A percentile compares a stretch with the other conserved stretches of the same genome.
Conservation (phyloP, 768 basidiomycete species). For the Leucosporidium scottii region DNA sequence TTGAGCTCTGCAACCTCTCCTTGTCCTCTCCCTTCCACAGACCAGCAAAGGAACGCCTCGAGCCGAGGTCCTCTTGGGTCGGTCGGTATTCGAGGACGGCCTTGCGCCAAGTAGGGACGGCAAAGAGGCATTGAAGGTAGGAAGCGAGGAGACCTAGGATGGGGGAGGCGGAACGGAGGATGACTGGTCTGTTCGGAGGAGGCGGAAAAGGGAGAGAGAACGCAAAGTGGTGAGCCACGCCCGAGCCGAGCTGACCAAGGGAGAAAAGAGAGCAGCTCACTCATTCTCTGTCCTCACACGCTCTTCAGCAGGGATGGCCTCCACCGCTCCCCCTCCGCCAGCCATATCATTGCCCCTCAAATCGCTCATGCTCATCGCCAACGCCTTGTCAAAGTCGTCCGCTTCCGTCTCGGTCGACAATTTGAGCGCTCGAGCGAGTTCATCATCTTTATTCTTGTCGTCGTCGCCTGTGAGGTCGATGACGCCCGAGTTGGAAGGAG, state of each 20-base stretch:
- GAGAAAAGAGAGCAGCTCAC: too few relatives aligned
- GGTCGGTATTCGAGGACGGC: slow-evolving; percentile 12
- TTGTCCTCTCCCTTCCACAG: slow-evolving; percentile 6
- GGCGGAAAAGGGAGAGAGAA: too few relatives aligned
- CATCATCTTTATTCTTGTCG: neutral
- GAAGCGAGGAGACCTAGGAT: slow-evolving; percentile 6
- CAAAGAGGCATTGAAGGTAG: slow-evolving; percentile 25
- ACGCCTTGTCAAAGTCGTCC: slow-evolving; percentile 23
- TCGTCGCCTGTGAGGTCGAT: slow-evolving; percentile 15
- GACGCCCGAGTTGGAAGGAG: neutral
- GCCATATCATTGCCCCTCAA: neutral
- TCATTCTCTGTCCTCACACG: neutral
- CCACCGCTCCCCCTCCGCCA: slow-evolving; percentile 3
- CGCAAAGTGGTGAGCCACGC: neutral
- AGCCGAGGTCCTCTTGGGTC: neutral
- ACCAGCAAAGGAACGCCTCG: neutral
- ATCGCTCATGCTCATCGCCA: slow-evolving; percentile 18
- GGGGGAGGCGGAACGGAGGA: slow-evolving; percentile 12
- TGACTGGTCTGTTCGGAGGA: neutral
- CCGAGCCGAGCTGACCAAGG: neutral
- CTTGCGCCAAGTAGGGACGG: slow-evolving; percentile 15
- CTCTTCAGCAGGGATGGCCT: slow-evolving; percentile 1
- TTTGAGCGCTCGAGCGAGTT: slow-evolving; percentile 14
- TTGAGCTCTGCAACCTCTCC: neutral
- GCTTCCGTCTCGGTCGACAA: neutral